A percentile compares a stretch with the other conserved stretches of the same genome.
Evolutionary conservation across 169 alveolate species (phyloP).

Genomic region (Neospora caninum): DNA sequence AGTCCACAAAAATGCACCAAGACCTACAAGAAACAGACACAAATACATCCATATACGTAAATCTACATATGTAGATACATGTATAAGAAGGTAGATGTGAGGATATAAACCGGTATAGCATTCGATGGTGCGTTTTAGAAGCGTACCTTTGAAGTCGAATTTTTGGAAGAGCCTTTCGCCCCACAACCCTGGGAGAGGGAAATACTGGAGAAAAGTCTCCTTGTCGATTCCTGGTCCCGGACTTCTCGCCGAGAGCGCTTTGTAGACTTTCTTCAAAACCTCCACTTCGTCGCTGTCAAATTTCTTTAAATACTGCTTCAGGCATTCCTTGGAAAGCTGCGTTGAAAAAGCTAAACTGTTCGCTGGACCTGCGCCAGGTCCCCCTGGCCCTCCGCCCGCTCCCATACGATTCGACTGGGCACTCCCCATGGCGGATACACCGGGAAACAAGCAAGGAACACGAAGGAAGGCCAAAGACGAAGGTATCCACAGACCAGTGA

Average conservation of each 20-base stretch:
- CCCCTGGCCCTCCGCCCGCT: constrained; percentile 16
- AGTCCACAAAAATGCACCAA: no score
- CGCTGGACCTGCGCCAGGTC: constrained; percentile 10
- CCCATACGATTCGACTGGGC: constrained; percentile 25
- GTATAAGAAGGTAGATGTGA: no score
- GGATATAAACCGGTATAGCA: no score
- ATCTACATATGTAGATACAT: no score
- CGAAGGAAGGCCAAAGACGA: no score
- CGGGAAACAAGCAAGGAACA: no score
- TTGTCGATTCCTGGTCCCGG: constrained; percentile 81
- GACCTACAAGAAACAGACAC: no score
- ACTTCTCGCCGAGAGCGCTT: constrained; percentile 83
- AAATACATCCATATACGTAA: no score
- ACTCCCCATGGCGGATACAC: constrained; percentile 9
- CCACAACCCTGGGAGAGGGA: constrained; percentile 89
- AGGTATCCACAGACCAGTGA: not conserved
- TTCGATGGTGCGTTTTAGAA: no score
- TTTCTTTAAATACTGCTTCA: constrained; percentile 66
- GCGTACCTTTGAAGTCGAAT: constrained; percentile 73
- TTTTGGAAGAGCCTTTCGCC: constrained; percentile 86
- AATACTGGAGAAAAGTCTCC: constrained; percentile 87
- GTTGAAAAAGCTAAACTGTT: not conserved
- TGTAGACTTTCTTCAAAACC: constrained; percentile 76
- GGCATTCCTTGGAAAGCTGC: constrained; percentile 47
- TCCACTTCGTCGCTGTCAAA: constrained; percentile 80